Base-by-base conservation (phyloP, 2,329 filamentous ascomycete species). In the Talaromyces verruculosus region DNA sequence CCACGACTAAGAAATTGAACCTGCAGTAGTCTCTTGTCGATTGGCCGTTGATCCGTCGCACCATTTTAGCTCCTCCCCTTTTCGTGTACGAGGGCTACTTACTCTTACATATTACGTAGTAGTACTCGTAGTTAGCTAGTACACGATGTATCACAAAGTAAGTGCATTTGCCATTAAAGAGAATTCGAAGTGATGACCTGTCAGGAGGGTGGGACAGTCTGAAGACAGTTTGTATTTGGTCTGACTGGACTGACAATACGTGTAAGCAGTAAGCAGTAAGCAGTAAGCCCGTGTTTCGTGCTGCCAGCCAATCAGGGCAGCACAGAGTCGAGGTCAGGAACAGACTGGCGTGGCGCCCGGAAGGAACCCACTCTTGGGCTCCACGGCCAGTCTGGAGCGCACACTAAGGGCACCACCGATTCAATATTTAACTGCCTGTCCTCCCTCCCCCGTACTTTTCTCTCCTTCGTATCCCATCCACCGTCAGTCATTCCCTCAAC, bases 401-500 rank as follows among this genome's bases (percentile, higher is more conserved):
- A 43, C 57, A 45, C 37, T 6, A 28, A 30, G 33, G 25, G 3
- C 25, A 25, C 25, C 25, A 25, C 25, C 25, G 25, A 51, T 43
- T 63, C 22, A 53, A 63, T 57, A 58, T 47, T 37, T 45, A 63
- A 63, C 37, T 58, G 62, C 61, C 28, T 47, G 33, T 51, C 45
- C 60, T 30, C 61, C 61, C 60, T 25, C 61, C 61, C 61, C 47
- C 47, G 33, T 41, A 19, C 22, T 41, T 41, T 33, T 33, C 47
- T 64, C 39, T 28, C 39, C 39, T 45, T 45, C 47, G 30, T 22
- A 8, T 37, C 19, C 37, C 41, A 55, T 64, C 30, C 51, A 64
- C 15, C 39, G n/a, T 39, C 62, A 64, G 39, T 64, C 62, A 47
- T 64, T 64, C 39, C 19, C 49, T 63, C 25, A 57, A 47, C 57